Percentiles rank a stretch among this genome's conserved stretches.
These are phyloP conservation scores for Tetrahymena malaccensis DNA, from an alignment of 73 alveolate species.

Conservation along the genomic window DNA sequence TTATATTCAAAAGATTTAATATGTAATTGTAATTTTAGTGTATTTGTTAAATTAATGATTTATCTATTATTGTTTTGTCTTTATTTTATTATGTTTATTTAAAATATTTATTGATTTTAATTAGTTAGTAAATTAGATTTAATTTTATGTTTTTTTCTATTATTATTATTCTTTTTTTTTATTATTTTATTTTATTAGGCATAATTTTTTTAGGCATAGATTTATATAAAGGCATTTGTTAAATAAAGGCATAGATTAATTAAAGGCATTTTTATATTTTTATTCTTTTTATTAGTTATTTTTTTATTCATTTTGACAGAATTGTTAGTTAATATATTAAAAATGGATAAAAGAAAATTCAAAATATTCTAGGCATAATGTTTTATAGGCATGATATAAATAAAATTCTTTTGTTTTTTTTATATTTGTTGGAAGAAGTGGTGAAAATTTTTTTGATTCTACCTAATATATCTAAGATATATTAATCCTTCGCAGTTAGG, in stretches of 20 bases:
- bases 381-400: neutral
- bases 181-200: neutral
- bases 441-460: neutral
- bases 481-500: neutral
- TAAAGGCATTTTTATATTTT: neutral
- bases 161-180: neutral
- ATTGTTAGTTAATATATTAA: neutral
- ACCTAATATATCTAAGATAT: neutral
- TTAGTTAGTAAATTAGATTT: neutral
- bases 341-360: neutral
- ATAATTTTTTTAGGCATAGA: neutral
- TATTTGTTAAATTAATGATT: too few species aligned
- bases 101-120: too few species aligned
- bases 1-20: too few species aligned
- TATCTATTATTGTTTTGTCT: too few species aligned
- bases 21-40: too few species aligned
- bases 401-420: neutral
- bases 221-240: neutral
- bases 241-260: neutral
- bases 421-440: neutral
- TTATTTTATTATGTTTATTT: too few species aligned
- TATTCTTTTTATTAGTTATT: neutral
- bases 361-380: neutral
- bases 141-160: neutral
- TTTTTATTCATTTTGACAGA: neutral